Evolutionary conservation across 495 filamentous ascomycete species (phyloP), one percentile per base, ranked within the genome.

Genomic region (Aspergillus steynii): DNA sequence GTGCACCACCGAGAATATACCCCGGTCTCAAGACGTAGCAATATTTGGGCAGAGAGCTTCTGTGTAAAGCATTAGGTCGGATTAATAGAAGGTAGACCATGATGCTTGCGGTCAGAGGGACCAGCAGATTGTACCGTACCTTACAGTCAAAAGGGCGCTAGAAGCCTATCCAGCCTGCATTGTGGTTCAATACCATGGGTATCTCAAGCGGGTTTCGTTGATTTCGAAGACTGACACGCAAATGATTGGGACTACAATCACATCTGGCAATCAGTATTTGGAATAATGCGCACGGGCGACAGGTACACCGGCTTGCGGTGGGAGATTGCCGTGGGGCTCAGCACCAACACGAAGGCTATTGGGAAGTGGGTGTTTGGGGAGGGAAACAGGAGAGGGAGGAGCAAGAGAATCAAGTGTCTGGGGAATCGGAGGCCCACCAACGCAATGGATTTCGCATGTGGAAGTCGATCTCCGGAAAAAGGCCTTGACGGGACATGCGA

Each of bases 91-190:
- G 37, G 37, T 42, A 42, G 37, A 14, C 37, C 1, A 4, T 42
- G 37, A 42, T 42, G 37, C 37, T 42, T 12, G 37, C 37, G 3
- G 9, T 12, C 37, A 42, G 31, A 3, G 31, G 31, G 6, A 34
- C 9, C 37, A 42, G 37, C 37, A 42, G 37, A 15, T 42, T 14
- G 10, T 3, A 42, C 37, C 29, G 48, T 65, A 65, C 62, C 47
- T 60, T 48, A 34, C 31, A 62, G 45, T 31, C 29, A 46, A 59
- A 47, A 47, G 34, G 55, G n/a, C 25, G 50, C 20, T 46, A 45
- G 26, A 42, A 52, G 42, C 54, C 60, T 65, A 65, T 55, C 59
- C 63, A 49, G 59, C 58, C 61, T 61, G 67, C 63, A 64, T 69
- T 37, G 61, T 65, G 58, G 58, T 51, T 45, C 46, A 32, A 50